Base-by-base conservation (phyloP, 306 rosid genomes). In the Dryas alaskensis region DNA sequence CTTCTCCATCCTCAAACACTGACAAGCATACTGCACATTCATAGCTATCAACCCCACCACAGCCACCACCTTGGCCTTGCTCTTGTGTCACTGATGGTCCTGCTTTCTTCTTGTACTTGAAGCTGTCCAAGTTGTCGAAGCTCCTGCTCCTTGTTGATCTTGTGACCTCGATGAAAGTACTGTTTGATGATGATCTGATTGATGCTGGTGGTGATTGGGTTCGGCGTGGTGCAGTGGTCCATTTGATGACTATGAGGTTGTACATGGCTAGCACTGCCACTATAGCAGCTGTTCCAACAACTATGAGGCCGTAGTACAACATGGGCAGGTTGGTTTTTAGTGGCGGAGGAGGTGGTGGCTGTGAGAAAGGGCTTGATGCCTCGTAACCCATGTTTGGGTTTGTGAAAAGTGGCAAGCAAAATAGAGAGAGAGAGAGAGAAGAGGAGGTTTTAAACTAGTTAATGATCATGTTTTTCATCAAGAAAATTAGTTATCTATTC, bases 1-100 rank as follows among this genome's bases (percentile, higher is more conserved):
- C 98, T 65, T 95, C 99, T 0, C 97, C 99, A 53, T 95, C 99
- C 81, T 95, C 98, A 66, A 90, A 89, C 67, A 59, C 86, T 3
- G 92, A 92, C 71, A 95, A 79, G 52, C 99, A 92, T 74, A 95
- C 90, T 0, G 88, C 78, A 63, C 99, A 95, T 48, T 92, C 99
- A 53, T 63, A 54, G 4, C 71, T 84, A 42, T 59, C 76, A 7
- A 16, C 73, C 7, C 55, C 46, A 44, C 69, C 12, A 13, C 78
- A 31, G 37, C 37, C 37, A 31, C 37, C 37, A 31, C 37, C 37
- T 27, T 53, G 66, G 2, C 16, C 70, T 40, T 51, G 74, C 13
- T 60, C 80, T 64, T 43, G 67, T 45, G 22, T 4, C 40, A 31
- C 50, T 9, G 55, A 43, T 45, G 69, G 4, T 5, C n/a, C 76